Conservation (phyloP, 306 rosid species). For the Spatholobus suberectus region DNA sequence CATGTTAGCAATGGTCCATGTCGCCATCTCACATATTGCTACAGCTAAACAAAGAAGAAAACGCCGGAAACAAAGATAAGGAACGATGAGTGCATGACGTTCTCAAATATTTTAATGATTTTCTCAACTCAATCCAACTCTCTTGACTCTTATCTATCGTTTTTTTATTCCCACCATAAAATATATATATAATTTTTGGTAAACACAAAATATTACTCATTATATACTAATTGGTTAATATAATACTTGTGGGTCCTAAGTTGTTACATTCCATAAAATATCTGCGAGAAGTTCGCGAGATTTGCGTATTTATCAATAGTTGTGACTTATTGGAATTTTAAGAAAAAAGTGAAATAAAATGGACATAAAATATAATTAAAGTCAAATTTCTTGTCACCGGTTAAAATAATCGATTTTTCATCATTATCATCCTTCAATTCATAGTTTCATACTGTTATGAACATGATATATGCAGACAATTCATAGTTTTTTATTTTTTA, state of each 20-base stretch:
- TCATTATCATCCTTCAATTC: background rate
- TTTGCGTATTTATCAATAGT: background rate
- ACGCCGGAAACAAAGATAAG: slow-evolving; percentile 58
- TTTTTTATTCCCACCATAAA: slow-evolving; percentile 27
- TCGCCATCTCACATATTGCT: slow-evolving; percentile 35
- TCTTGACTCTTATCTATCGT: background rate
- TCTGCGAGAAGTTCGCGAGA: background rate
- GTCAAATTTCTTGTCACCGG: background rate
- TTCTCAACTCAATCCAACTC: slow-evolving; percentile 18
- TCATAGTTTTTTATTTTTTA: background rate
- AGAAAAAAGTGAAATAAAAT: background rate
- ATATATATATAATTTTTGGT: no score
- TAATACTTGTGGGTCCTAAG: background rate
- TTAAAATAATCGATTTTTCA: background rate
- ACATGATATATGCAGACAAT: slow-evolving; percentile 15
- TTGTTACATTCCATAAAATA: background rate
- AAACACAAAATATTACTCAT: background rate
- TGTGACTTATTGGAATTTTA: background rate
- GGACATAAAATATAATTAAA: background rate
- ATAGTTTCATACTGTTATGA: background rate
- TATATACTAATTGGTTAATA: background rate
- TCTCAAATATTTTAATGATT: slow-evolving; percentile 42
- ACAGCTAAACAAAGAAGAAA: slow-evolving; percentile 1
- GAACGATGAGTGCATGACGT: slow-evolving; percentile 40
- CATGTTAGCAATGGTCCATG: slow-evolving; percentile 24